A percentile compares a stretch with the other conserved stretches of the same genome.
These are phyloP conservation scores for Sphagnum tenellum DNA, from an alignment of 225 moss, liverwort and hornwort species.

Conservation along the genomic window DNA sequence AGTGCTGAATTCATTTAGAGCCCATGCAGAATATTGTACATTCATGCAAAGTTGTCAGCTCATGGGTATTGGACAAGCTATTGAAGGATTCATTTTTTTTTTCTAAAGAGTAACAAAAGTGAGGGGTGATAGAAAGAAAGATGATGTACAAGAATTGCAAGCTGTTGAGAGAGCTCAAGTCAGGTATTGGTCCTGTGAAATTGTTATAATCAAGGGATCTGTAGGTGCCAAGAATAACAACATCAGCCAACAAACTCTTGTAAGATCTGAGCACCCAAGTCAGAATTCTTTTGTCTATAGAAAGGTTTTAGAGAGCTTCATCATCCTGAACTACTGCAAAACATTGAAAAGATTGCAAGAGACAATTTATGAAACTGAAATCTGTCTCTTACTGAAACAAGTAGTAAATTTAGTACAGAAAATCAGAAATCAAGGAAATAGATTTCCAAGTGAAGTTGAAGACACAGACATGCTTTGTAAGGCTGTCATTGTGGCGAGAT, in stretches of 20 bases:
- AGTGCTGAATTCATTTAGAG: not conserved
- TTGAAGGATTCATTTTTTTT: not conserved
- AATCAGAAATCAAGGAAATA: too few species aligned
- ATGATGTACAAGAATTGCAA: not conserved
- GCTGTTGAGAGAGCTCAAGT: not conserved
- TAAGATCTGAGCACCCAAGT: not conserved
- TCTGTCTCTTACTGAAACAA: too few species aligned
- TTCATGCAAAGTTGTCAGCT: too few species aligned
- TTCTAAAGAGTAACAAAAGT: too few species aligned
- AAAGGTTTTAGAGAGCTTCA: not conserved
- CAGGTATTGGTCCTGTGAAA: slow-evolving; percentile 1
- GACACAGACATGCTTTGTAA: slow-evolving; percentile 4
- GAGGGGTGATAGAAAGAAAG: too few species aligned
- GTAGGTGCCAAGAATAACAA: not conserved
- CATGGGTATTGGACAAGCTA: not conserved
- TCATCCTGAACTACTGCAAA: not conserved
- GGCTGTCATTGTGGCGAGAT: slow-evolving; percentile 1
- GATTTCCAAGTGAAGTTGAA: too few species aligned
- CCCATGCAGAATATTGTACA: not conserved
- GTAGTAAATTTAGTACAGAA: too few species aligned
- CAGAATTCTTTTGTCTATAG: not conserved
- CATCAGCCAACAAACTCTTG: not conserved
- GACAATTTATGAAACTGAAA: too few species aligned
- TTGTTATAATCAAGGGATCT: not conserved
- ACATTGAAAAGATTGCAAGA: not conserved